Evolutionary conservation across 2,329 filamentous ascomycete genomes (phyloP).

Genomic region (Whalleya microplaca): DNA sequence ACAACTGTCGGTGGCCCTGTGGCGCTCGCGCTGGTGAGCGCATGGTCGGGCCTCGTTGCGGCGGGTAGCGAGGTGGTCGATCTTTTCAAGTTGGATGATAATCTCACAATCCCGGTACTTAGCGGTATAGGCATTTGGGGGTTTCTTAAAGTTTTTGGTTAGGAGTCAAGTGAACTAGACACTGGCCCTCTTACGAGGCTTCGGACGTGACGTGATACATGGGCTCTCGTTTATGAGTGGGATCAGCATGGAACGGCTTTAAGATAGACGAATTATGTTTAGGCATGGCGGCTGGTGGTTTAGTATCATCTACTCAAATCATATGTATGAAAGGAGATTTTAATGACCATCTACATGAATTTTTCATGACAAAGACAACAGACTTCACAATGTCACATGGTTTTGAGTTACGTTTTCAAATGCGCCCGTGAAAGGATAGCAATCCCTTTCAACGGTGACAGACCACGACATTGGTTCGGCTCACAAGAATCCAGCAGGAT

Average conservation of each 20-base stretch:
- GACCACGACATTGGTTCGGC: slow-evolving; percentile 10
- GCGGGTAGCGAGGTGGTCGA: slow-evolving; percentile 90
- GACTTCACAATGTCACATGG: slow-evolving; percentile 12
- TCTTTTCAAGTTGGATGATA: slow-evolving; percentile 94
- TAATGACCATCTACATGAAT: slow-evolving; percentile 8
- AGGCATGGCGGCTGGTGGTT: slow-evolving; percentile 16
- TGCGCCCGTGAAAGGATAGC: not conserved
- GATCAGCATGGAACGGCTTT: slow-evolving; percentile 8
- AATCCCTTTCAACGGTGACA: not conserved
- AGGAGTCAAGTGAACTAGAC: slow-evolving; percentile 30
- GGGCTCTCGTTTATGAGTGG: slow-evolving; percentile 31
- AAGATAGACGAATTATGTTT: slow-evolving; percentile 23
- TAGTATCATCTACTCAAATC: slow-evolving; percentile 20
- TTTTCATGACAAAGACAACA: slow-evolving; percentile 7
- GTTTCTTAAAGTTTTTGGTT: slow-evolving; percentile 85
- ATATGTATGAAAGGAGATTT: slow-evolving; percentile 6
- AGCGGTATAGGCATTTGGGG: slow-evolving; percentile 89
- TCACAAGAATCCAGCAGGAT: slow-evolving; percentile 7
- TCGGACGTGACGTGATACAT: slow-evolving; percentile 22
- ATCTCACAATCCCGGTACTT: slow-evolving; percentile 91
- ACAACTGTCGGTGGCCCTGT: slow-evolving; percentile 68
- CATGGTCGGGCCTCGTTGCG: slow-evolving; percentile 87
- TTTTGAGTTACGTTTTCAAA: slow-evolving; percentile 3
- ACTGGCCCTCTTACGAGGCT: slow-evolving; percentile 12
- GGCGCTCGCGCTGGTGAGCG: slow-evolving; percentile 78